Evolutionary conservation across 257 asterid genomes (phyloP).

Genomic region (Buddleja alternifolia): DNA sequence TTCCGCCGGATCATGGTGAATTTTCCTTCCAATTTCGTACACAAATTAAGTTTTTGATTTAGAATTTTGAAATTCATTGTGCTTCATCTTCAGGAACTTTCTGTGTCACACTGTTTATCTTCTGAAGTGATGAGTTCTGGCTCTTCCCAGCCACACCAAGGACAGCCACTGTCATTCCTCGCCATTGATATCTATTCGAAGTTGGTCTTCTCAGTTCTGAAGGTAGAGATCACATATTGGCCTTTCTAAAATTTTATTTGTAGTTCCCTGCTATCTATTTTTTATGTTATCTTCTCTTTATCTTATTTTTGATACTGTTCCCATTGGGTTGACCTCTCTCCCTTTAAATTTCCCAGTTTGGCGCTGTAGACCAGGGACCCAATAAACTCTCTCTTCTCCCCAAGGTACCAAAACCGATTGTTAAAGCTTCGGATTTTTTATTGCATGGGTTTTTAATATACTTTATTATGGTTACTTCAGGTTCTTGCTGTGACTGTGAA

Average conservation of each 20-base stretch:
- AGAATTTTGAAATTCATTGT: slow-evolving; percentile 5
- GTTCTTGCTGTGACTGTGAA: slow-evolving; percentile 87
- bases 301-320: background rate
- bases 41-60: background rate
- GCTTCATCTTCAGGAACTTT: slow-evolving; percentile 66
- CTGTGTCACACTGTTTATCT: slow-evolving; percentile 86
- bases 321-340: slow-evolving; percentile 30
- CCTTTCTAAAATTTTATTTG: slow-evolving; percentile 6
- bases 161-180: slow-evolving; percentile 81
- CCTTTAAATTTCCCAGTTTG: slow-evolving; percentile 60
- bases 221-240: slow-evolving; percentile 52
- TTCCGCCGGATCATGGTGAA: slow-evolving; percentile 79
- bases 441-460: slow-evolving; percentile 20
- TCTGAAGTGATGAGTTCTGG: slow-evolving; percentile 73
- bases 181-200: slow-evolving; percentile 93
- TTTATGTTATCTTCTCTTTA: background rate
- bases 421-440: slow-evolving; percentile 9
- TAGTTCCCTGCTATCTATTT: background rate
- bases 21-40: slow-evolving; percentile 2
- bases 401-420: slow-evolving; percentile 54
- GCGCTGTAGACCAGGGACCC: slow-evolving; percentile 76
- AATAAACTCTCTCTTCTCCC: slow-evolving; percentile 75
- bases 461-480: slow-evolving; percentile 40
- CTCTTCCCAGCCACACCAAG: slow-evolving; percentile 68
- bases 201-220: slow-evolving; percentile 78